These are phyloP conservation scores for Nigrospora oryzae DNA, from an alignment of 2,329 filamentous ascomycete genomes.

Conservation along the genomic window DNA sequence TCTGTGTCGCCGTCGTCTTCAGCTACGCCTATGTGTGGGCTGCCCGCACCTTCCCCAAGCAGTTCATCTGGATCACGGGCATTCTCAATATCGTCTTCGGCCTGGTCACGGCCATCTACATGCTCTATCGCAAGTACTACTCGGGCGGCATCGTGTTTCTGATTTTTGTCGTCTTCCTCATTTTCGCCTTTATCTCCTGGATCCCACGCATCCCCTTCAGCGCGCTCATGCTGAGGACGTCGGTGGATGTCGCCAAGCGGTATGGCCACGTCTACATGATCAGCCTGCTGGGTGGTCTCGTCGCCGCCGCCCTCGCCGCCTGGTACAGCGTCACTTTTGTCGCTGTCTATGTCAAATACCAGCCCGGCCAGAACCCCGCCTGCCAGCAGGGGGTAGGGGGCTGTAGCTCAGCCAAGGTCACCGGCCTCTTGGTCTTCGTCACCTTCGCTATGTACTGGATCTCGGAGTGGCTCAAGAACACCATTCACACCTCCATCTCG, in stretches of 20 bases:
- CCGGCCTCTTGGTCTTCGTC: conserved; percentile 75
- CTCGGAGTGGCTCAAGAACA: conserved; percentile 88
- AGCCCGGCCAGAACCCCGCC: conserved; percentile 51
- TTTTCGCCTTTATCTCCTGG: conserved; percentile 83
- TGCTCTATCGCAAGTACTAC: conserved; percentile 69
- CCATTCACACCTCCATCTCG: conserved; percentile 78
- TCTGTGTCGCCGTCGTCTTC: conserved; percentile 65
- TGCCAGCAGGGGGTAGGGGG: conserved; percentile 46
- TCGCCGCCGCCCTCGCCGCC: conserved; percentile 67
- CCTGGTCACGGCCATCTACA: conserved; percentile 80
- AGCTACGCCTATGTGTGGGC: conserved; percentile 70
- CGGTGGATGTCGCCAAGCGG: conserved; percentile 75
- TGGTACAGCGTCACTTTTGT: conserved; percentile 86
- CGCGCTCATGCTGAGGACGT: conserved; percentile 78
- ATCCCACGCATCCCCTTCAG: conserved; percentile 86
- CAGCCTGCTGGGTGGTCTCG: conserved; percentile 71
- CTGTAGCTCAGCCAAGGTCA: conserved; percentile 70
- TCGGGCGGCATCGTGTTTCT: conserved; percentile 83
- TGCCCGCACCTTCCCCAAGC: conserved; percentile 72
- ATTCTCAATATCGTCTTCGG: conserved; percentile 81
- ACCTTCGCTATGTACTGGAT: conserved; percentile 95
- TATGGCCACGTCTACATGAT: conserved; percentile 84
- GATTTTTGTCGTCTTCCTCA: conserved; percentile 70
- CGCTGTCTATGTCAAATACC: conserved; percentile 76
- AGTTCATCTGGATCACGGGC: conserved; percentile 87